Base-by-base conservation (phyloP, 2,329 filamentous ascomycete species). In the Stemphylium beticola region DNA sequence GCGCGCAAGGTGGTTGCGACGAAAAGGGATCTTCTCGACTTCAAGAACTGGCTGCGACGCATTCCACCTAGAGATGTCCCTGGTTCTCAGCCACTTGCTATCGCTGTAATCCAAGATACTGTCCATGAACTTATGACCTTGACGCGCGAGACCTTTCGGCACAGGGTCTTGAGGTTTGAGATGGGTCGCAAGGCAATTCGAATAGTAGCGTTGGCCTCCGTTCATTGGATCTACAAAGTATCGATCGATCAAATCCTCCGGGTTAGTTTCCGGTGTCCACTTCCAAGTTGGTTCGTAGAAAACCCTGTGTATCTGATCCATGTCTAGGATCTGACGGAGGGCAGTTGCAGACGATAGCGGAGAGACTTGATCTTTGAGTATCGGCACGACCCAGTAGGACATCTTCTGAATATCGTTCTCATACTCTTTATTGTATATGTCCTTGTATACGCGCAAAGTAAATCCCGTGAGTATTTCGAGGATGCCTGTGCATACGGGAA, bases 341-440 rank as follows among this genome's bases (percentile, higher is more conserved):
- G 63, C 34, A 40, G 59, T 17, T 12, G 26, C 39, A n/a, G 26
- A 33, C 2, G 56, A 22, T 4, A 43, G 9, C 6, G 32, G 18
- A 3, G 44, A 36, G 1, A 41, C 24, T 12, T 39, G 40, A 2
- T 58, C 57, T 34, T 45, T 18, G 18, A 53, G 57, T 12, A 81
- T 61, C 5, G 95, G 93, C 0, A 87, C 89, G 12, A 97, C 69
- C 79, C 92, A 96, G 74, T 97, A 99, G 0, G 92, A 88, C 71
- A 96, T 83, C 24, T 87, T 85, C 0, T 81, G 74, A 0, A 80
- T 64, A 14, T 86, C 80, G 0, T 84, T 79, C 43, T 90, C 86
- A 66, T 91, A 99, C 3, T 82, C 81, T 73, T 99, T 99, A 74
- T 92, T 93, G 78, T 96, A 98, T 0, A 97, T 79, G 63, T 98